These are phyloP conservation scores for Collariella sp. DNA, from an alignment of 495 filamentous ascomycete genomes.

Conservation along the genomic window DNA sequence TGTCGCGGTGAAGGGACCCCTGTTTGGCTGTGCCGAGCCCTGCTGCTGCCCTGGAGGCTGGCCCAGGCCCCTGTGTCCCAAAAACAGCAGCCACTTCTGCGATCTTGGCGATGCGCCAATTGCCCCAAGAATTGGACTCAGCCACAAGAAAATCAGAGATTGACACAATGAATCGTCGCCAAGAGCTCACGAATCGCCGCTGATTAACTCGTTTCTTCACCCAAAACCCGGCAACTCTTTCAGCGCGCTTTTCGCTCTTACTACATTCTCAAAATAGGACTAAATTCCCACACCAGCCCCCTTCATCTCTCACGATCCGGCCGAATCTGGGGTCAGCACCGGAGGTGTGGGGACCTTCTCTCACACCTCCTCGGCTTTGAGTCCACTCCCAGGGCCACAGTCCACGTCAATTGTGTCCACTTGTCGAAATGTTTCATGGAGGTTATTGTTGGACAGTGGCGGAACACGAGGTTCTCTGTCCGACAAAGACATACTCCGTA, in stretches of 20 bases:
- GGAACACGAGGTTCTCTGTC: no score
- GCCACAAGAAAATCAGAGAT: neutral
- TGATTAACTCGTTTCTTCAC: neutral
- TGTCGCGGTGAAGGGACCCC: conserved; percentile 16
- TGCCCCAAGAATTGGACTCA: neutral
- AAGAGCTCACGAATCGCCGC: conserved; percentile 1
- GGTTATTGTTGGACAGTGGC: neutral
- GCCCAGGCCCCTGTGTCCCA: neutral
- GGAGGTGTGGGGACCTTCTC: neutral
- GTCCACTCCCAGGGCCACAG: neutral
- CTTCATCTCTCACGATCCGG: neutral
- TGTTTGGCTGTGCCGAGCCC: conserved; percentile 6
- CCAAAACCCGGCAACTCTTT: no score
- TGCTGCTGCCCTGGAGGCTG: no score
- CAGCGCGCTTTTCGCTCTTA: neutral
- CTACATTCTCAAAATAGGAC: neutral
- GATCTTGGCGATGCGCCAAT: neutral
- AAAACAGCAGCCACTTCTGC: neutral
- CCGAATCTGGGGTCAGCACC: neutral
- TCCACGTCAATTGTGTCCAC: neutral
- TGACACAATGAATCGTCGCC: neutral
- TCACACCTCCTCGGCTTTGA: neutral
- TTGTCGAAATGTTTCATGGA: neutral
- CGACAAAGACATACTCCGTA: no score
- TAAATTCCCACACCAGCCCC: neutral